phyloP scores from a whole-genome alignment of 2,329 filamentous ascomycete genomes.

The Colletotrichum tropicale region DNA sequence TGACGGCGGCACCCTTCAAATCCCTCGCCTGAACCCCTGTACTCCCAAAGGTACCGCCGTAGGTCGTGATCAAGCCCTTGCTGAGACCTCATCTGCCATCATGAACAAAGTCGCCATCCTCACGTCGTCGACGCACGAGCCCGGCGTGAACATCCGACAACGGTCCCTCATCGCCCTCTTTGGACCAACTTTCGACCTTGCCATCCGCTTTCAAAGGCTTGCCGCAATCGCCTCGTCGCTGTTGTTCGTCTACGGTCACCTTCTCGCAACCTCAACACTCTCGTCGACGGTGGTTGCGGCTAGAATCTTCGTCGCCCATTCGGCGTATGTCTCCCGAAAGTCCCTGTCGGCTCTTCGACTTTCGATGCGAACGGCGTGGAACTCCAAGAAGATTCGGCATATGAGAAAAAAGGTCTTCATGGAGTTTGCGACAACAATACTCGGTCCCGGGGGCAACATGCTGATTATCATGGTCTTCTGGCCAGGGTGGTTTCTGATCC shows the following conservation, averaged over 20 bases:
- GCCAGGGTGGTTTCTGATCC: conserved; percentile 60
- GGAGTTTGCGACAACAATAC: conserved; percentile 55
- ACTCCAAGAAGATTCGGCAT: conserved; percentile 36
- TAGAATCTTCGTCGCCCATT: conserved; percentile 31
- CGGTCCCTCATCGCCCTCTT: conserved; percentile 36
- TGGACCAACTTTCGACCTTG: conserved; percentile 36
- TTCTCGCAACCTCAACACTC: conserved; percentile 33
- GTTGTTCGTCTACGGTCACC: conserved; percentile 33
- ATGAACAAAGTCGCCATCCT: conserved; percentile 43
- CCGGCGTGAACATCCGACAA: conserved; percentile 29
- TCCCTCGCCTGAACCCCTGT: not conserved
- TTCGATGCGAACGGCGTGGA: conserved; percentile 33
- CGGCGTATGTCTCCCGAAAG: conserved; percentile 29
- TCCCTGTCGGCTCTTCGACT: conserved; percentile 16
- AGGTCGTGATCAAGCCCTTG: conserved; percentile 13
- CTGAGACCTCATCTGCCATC: conserved; percentile 17
- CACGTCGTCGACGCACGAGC: conserved; percentile 40
- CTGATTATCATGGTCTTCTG: conserved; percentile 58
- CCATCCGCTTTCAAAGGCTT: conserved; percentile 38
- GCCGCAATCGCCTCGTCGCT: conserved; percentile 34
- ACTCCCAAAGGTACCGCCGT: not conserved
- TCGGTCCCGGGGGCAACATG: conserved; percentile 53
- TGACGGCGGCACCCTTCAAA: not conserved
- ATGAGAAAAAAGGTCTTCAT: conserved; percentile 53
- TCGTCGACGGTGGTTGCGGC: conserved; percentile 30